Percentiles rank a stretch among this genome's conserved stretches.
Evolutionary conservation across 2,329 filamentous ascomycete species (phyloP).

Genomic region (Mycocentrospora acerina): DNA sequence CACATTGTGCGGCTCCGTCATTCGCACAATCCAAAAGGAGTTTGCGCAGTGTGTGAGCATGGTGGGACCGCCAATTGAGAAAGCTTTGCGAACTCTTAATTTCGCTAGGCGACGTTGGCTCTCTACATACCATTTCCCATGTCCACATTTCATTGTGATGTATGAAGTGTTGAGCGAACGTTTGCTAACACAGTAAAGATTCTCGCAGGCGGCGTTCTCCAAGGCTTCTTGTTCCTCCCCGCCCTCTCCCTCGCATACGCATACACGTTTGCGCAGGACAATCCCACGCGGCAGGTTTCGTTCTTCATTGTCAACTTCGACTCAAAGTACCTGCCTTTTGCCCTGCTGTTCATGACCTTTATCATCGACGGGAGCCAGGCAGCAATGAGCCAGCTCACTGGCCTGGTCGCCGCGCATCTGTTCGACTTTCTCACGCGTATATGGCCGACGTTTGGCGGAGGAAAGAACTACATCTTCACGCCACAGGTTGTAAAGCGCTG

Average conservation of each 20-base stretch:
- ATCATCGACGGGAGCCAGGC: conserved; percentile 62
- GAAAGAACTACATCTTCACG: conserved; percentile 72
- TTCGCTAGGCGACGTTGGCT: conserved; percentile 61
- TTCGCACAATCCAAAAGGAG: conserved; percentile 52
- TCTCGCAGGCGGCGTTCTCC: conserved; percentile 56
- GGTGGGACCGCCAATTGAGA: conserved; percentile 56
- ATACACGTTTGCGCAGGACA: conserved; percentile 86
- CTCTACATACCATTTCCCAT: conserved; percentile 58
- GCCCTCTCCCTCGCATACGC: conserved; percentile 74
- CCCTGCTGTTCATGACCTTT: conserved; percentile 74
- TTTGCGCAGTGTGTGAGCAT: conserved; percentile 51
- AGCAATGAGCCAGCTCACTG: conserved; percentile 67
- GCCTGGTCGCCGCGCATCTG: conserved; percentile 83
- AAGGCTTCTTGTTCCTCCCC: conserved; percentile 53
- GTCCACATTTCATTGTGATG: conserved; percentile 5
- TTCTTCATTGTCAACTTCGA: conserved; percentile 86
- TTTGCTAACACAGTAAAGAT: conserved; percentile 48
- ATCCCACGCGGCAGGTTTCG: conserved; percentile 71
- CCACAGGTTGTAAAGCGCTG: conserved; percentile 70
- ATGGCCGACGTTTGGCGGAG: conserved; percentile 86
- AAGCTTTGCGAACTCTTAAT: conserved; percentile 57
- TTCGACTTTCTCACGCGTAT: conserved; percentile 88
- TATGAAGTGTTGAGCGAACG: conserved; percentile 3
- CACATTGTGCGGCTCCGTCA: conserved; percentile 51
- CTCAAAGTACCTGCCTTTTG: conserved; percentile 76